phyloP scores from a whole-genome alignment of 306 rosid genomes.

The Lablab purpureus region DNA sequence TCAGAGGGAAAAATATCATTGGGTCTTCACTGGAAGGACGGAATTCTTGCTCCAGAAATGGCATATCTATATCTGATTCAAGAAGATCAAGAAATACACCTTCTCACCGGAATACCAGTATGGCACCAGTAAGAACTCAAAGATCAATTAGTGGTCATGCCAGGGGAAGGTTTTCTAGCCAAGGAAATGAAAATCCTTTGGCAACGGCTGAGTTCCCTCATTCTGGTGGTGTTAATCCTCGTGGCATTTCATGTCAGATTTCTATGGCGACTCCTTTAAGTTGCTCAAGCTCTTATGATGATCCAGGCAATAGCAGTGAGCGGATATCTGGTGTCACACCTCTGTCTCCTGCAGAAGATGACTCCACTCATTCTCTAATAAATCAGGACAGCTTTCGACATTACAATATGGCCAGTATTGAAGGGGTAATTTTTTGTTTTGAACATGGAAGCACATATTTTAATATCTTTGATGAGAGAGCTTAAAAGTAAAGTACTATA shows the following conservation, averaged over 20 bases:
- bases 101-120: slow-evolving; percentile 56
- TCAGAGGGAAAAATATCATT: slow-evolving; percentile 66
- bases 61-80: slow-evolving; percentile 69
- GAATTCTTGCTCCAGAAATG: slow-evolving; percentile 53
- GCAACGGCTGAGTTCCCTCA: slow-evolving; percentile 48
- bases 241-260: slow-evolving; percentile 51
- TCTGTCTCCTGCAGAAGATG: slow-evolving; percentile 53
- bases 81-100: slow-evolving; percentile 61
- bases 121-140: slow-evolving; percentile 62
- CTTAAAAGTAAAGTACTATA: slow-evolving; percentile 7
- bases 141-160: slow-evolving; percentile 53
- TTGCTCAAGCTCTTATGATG: slow-evolving; percentile 50
- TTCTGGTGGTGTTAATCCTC: slow-evolving; percentile 51
- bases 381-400: slow-evolving; percentile 53
- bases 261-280: slow-evolving; percentile 52
- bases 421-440: slow-evolving; percentile 62
- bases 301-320: slow-evolving; percentile 57
- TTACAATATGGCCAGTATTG: slow-evolving; percentile 63
- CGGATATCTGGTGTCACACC: slow-evolving; percentile 43
- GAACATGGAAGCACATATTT: slow-evolving; percentile 16
- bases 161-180: slow-evolving; percentile 60
- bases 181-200: slow-evolving; percentile 49
- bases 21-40: slow-evolving; percentile 55
- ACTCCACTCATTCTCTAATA: slow-evolving; percentile 48
- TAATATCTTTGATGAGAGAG: slow-evolving; percentile 15